These are phyloP conservation scores for Eucalyptus urophylla DNA, from an alignment of 345 rosid species.

Conservation along the genomic window DNA sequence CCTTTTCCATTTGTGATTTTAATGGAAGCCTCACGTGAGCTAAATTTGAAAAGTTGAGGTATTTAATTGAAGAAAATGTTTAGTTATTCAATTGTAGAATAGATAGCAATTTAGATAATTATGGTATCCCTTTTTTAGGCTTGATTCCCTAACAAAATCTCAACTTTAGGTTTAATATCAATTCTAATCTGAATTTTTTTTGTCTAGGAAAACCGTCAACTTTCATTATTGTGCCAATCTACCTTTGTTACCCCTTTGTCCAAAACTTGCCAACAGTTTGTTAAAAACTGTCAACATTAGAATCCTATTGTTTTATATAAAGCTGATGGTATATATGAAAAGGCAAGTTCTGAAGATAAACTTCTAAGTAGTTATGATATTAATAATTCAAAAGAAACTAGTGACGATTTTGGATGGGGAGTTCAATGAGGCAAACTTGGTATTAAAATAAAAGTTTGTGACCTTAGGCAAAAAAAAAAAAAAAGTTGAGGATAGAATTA, in stretches of 20 bases:
- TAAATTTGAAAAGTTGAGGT: neutral
- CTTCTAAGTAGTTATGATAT: neutral
- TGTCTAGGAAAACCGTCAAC: neutral
- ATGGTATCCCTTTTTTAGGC: neutral
- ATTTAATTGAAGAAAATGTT: neutral
- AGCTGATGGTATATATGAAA: neutral
- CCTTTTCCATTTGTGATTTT: neutral
- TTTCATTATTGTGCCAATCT: neutral
- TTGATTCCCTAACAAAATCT: neutral
- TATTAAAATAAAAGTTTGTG: neutral
- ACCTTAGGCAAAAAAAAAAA: neutral
- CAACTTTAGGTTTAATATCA: neutral
- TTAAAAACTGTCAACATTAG: neutral
- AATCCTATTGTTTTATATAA: neutral
- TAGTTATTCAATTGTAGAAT: neutral
- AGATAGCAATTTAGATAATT: neutral
- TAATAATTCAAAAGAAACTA: neutral
- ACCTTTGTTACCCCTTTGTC: fast-evolving
- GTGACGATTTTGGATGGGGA: neutral
- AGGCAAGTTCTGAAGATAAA: neutral
- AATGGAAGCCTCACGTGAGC: neutral
- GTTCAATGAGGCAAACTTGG: neutral
- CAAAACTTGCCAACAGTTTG: neutral
- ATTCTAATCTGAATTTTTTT: neutral
- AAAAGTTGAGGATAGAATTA: neutral